Evolutionary conservation across 169 alveolate species (phyloP).

Genomic region (Plasmodium vivax): DNA sequence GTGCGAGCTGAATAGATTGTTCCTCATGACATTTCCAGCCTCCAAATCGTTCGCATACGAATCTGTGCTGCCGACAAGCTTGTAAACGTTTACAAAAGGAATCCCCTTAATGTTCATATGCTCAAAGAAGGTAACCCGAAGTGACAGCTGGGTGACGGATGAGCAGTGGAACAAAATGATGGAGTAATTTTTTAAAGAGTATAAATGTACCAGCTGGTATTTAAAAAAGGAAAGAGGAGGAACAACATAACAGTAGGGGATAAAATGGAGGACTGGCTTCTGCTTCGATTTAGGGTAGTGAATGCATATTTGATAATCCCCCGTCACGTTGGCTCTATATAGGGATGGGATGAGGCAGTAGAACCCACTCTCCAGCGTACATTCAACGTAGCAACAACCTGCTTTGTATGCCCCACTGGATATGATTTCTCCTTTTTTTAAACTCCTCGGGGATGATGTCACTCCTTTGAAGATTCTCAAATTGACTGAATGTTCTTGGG

Average conservation of each 20-base stretch:
- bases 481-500: conserved; percentile 84
- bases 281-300: conserved; percentile 58
- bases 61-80: conserved; percentile 7
- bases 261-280: conserved; percentile 59
- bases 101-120: conserved; percentile 67
- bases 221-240: conserved; percentile 70
- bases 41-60: background rate
- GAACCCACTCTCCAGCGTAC: conserved; percentile 73
- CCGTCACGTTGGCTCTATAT: conserved; percentile 62
- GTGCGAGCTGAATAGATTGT: conserved; percentile 20
- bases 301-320: conserved; percentile 66
- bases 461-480: conserved; percentile 83
- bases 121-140: conserved; percentile 51
- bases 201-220: conserved; percentile 31
- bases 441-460: conserved; percentile 83
- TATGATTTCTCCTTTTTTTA: conserved; percentile 80
- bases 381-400: conserved; percentile 82
- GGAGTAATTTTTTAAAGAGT: conserved; percentile 72
- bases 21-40: conserved; percentile 33
- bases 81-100: conserved; percentile 69
- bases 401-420: conserved; percentile 85
- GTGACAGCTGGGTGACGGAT: conserved; percentile 29
- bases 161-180: conserved; percentile 29
- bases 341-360: conserved; percentile 81
- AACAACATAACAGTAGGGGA: conserved; percentile 57